Conservation (phyloP, 176 grass and related monocot species). For the Pontederia crassipes region DNA sequence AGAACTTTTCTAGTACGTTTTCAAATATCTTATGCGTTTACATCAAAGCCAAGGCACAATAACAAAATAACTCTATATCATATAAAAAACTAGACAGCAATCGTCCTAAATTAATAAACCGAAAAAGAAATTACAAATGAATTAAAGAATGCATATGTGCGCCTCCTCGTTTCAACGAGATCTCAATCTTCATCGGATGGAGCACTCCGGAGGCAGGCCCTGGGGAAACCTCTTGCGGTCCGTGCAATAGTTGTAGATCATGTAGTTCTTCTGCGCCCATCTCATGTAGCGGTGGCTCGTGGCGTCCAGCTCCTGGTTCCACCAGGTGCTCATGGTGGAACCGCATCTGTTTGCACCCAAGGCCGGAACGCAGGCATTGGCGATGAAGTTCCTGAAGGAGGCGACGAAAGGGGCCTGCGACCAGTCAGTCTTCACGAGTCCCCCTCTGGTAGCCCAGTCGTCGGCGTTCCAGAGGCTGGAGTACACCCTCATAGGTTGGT, state of each 20-base stretch:
- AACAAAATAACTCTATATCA: too few species aligned
- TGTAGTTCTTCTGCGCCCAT: conserved; percentile 69
- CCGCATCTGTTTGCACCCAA: conserved; percentile 22
- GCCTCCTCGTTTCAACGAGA: too few species aligned
- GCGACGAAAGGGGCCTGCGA: conserved; percentile 58
- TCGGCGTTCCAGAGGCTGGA: conserved; percentile 91
- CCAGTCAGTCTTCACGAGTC: conserved; percentile 82
- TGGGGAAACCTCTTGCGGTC: conserved; percentile 50
- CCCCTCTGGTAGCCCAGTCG: conserved; percentile 83
- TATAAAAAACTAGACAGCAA: too few species aligned
- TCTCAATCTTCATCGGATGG: conserved; percentile 2
- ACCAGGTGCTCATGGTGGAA: conserved; percentile 33
- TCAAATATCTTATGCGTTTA: too few species aligned
- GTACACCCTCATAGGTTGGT: conserved; percentile 76
- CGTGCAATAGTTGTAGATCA: conserved; percentile 92
- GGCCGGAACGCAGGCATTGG: conserved; percentile 44
- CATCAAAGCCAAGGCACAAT: too few species aligned
- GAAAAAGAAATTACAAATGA: not conserved
- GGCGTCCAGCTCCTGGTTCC: conserved; percentile 74
- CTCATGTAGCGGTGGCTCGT: conserved; percentile 50
- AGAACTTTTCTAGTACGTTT: too few species aligned
- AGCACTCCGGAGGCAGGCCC: conserved; percentile 65
- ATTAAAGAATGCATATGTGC: not conserved
- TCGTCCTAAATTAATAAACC: too few species aligned
- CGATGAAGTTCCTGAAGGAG: conserved; percentile 49